Percentiles rank a stretch among this genome's conserved stretches.
phyloP scores from a whole-genome alignment of 208 protist genomes.

The Crithidia acanthocephali region DNA sequence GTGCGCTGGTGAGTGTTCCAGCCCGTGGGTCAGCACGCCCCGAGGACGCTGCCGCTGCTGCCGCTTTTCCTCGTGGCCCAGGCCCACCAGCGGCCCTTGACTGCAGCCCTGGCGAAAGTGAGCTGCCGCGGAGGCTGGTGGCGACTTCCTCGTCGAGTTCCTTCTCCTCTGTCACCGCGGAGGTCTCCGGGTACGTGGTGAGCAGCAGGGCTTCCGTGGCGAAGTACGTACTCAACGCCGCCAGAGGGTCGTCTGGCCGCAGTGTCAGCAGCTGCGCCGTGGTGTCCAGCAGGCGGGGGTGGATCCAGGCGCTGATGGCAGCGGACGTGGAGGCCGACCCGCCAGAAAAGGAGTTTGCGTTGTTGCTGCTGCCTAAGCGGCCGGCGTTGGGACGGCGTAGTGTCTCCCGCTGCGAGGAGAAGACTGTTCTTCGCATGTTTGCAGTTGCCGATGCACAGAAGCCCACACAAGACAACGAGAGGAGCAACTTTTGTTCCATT shows the following conservation, averaged over 20 bases:
- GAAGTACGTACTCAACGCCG: constrained; percentile 35
- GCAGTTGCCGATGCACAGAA: background rate
- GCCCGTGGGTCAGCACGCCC: background rate
- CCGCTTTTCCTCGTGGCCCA: background rate
- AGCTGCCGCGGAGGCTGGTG: constrained; percentile 6
- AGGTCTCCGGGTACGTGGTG: constrained; percentile 13
- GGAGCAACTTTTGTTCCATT: too few species aligned
- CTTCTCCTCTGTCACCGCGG: background rate
- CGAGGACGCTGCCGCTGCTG: background rate
- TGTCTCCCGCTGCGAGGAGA: constrained; percentile 9
- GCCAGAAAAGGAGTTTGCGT: background rate
- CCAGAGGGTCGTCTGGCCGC: constrained; percentile 41
- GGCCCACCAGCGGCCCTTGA: background rate
- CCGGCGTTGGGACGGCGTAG: background rate
- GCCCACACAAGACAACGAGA: too few species aligned
- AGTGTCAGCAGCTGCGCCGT: constrained; percentile 34
- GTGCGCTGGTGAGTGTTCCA: background rate
- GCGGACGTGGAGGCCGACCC: background rate
- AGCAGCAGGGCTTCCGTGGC: constrained; percentile 33
- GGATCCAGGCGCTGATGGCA: constrained; percentile 32
- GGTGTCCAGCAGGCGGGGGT: constrained; percentile 30
- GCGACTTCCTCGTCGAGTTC: constrained; percentile 13
- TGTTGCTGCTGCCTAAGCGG: background rate
- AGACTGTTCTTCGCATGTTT: constrained; percentile 5
- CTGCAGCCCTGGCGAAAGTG: background rate